Percentiles rank a stretch among this genome's conserved stretches.
phyloP scores from a whole-genome alignment of 1,139 yeast genomes.

The Geotrichum citri-aurantii region DNA sequence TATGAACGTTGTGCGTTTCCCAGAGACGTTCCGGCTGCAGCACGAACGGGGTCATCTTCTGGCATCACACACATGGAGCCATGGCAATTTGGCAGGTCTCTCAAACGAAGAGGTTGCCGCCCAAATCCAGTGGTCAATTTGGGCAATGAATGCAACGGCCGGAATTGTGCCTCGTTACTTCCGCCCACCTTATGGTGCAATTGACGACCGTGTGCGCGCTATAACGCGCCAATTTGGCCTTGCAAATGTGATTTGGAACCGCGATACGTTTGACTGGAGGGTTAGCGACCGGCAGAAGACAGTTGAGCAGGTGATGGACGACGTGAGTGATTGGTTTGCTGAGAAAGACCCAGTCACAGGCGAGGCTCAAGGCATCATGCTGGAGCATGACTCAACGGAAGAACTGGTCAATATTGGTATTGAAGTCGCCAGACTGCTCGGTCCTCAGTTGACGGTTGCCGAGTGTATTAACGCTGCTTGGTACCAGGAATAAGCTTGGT shows the following conservation, averaged over 20 bases:
- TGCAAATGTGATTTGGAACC: constrained; percentile 86
- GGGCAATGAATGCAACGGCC: constrained; percentile 97
- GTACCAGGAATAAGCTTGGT: constrained; percentile 27
- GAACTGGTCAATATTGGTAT: constrained; percentile 67
- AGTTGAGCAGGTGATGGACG: constrained; percentile 48
- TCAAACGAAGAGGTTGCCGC: constrained; percentile 78
- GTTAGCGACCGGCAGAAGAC: constrained; percentile 42
- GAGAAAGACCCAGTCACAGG: constrained; percentile 22
- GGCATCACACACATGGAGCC: constrained; percentile 93
- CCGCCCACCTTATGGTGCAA: constrained; percentile 94
- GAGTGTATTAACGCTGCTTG: constrained; percentile 65
- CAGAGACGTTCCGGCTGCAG: constrained; percentile 60
- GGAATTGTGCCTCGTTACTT: constrained; percentile 85
- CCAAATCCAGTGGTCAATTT: constrained; percentile 87
- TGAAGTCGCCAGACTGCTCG: constrained; percentile 47
- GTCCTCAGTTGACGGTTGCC: constrained; percentile 69
- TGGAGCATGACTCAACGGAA: constrained; percentile 75
- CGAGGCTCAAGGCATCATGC: constrained; percentile 54
- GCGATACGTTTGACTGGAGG: constrained; percentile 90
- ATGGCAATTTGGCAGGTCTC: constrained; percentile 71
- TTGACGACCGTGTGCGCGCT: constrained; percentile 77
- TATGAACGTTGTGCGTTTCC: constrained; percentile 66
- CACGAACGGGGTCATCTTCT: constrained; percentile 63
- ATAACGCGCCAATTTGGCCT: constrained; percentile 81
- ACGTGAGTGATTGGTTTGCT: constrained; percentile 49